These are phyloP conservation scores for Filobasidium floriforme DNA, from an alignment of 768 basidiomycete genomes.

Conservation along the genomic window DNA sequence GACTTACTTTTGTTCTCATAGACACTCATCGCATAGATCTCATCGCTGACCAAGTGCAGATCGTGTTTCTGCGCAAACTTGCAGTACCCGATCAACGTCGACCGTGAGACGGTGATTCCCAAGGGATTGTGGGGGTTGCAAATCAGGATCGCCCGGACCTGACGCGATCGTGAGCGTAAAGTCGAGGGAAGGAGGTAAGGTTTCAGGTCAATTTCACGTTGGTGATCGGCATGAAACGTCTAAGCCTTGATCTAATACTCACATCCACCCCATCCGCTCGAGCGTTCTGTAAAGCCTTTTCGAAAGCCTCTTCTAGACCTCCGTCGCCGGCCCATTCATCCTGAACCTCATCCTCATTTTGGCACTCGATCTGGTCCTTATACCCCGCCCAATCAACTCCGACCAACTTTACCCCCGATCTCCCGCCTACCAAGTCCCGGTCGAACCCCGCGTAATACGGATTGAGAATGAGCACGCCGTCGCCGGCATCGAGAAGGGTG, in stretches of 20 bases:
- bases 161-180: constrained; percentile 18
- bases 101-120: constrained; percentile 32
- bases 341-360: constrained; percentile 24
- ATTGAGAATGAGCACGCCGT: constrained; percentile 36
- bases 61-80: constrained; percentile 41
- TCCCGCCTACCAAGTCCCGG: background rate
- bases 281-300: constrained; percentile 25
- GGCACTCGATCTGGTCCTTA: too few relatives aligned
- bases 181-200: background rate
- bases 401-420: constrained; percentile 23
- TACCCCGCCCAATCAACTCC: background rate
- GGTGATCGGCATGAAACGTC: background rate
- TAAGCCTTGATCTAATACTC: constrained; percentile 4
- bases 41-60: constrained; percentile 42
- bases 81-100: constrained; percentile 38
- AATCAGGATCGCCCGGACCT: constrained; percentile 19
- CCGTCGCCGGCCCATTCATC: constrained; percentile 29
- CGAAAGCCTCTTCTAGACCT: constrained; percentile 28
- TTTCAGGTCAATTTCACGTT: too few relatives aligned
- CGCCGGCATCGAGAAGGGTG: constrained; percentile 38
- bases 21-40: constrained; percentile 43
- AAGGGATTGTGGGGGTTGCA: constrained; percentile 11
- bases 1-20: constrained; percentile 33
- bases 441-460: constrained; percentile 33
- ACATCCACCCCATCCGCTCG: constrained; percentile 31